phyloP scores from a whole-genome alignment of 345 rosid species.

The Fremontodendron californicum region DNA sequence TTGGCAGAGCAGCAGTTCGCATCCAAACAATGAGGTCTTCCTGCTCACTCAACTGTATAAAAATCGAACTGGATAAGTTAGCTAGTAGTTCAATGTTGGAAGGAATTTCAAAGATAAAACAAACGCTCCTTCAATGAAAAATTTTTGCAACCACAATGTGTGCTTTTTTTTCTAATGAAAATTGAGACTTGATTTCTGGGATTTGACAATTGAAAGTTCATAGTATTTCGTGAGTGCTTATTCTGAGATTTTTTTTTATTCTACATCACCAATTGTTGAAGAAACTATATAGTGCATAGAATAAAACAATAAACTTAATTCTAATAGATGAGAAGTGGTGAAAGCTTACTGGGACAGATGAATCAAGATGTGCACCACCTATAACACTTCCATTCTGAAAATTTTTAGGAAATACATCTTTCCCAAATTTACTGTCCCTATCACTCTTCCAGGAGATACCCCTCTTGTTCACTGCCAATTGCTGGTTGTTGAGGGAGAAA shows the following conservation, averaged over 20 bases:
- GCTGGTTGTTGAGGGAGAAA: conserved; percentile 42
- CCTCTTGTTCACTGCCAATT: conserved; percentile 53
- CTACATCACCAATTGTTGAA: neutral
- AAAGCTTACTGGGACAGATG: conserved; percentile 56
- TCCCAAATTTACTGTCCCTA: conserved; percentile 82
- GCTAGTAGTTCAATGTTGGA: neutral
- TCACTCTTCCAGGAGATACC: conserved; percentile 94
- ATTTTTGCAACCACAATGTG: neutral
- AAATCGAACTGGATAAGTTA: conserved; percentile 14
- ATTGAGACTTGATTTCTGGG: neutral
- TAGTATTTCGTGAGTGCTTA: neutral
- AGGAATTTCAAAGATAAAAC: neutral
- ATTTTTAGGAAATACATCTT: conserved; percentile 67
- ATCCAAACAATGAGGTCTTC: conserved; percentile 97
- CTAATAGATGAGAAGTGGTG: neutral
- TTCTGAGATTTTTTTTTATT: neutral
- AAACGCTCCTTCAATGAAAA: neutral
- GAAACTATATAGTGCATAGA: neutral
- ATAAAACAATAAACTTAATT: too few relatives aligned
- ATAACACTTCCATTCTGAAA: conserved; percentile 59
- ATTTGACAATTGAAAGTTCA: neutral
- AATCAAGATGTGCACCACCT: conserved; percentile 51
- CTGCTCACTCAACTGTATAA: conserved; percentile 74
- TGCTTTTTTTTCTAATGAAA: neutral
- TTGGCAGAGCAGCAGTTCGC: conserved; percentile 99